Evolutionary conservation across 192 early-diverging fungal genomes (phyloP), one percentile per base, ranked within the genome.

Genomic region (Funneliformis geosporum): DNA sequence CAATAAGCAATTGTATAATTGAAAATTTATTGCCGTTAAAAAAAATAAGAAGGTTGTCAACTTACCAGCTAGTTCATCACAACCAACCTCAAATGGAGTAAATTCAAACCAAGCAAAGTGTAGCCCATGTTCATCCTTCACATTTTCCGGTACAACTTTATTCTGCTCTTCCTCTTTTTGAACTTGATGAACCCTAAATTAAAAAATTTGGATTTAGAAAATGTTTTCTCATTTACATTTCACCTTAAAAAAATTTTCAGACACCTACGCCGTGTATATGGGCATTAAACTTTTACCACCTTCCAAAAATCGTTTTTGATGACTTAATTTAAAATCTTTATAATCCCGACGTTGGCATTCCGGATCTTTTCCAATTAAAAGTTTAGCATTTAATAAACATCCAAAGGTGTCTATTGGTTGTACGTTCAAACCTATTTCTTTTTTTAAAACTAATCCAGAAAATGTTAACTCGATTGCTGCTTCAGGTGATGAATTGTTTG

Each of bases 41-140:
- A 59, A 47, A 18, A 43, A 61, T 4, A 8, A 16, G 14, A 65
- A 18, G 23, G 38, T 66, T 3, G 16, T 1, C 12, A 67, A n/a
- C 82, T 80, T 81, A 91, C 89, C 89, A 60, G 79, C 83, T 5
- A 90, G 84, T 75, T 96, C 95, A 40, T 92, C 91, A 80, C 90
- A 91, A 65, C 95, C 95, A 60, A 94, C 82, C 69, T 96, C 93
- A 75, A 89, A 94, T 1, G 95, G 94, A 8, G 88, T 92, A 65
- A 95, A 86, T 73, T 96, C 95, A 81, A 94, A 94, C 95, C 95
- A 96, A 66, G 93, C 92, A 76, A 87, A 92, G 78, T 83, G 83
- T 60, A 60, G 83, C 80, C 14, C 74, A 75, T 9, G 47, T 76
- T 64, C 87, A 27, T 84, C 72, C 8, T 80, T 82, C 42, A 84